These are phyloP conservation scores for Penicillium chermesinum DNA, from an alignment of 495 filamentous ascomycete species.

Conservation along the genomic window DNA sequence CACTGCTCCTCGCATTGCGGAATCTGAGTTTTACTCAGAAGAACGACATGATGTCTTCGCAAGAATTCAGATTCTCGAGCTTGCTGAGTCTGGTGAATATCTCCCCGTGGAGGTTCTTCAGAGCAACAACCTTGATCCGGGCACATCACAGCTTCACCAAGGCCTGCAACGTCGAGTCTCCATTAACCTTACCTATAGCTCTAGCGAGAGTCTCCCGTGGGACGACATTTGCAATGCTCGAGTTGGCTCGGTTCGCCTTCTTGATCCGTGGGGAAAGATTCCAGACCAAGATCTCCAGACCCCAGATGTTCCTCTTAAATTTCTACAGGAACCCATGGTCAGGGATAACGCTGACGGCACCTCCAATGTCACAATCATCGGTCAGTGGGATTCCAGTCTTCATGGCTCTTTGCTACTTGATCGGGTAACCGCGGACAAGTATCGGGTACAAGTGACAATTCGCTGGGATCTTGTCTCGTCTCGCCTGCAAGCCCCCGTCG, in stretches of 20 bases:
- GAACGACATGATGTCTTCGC: slow-evolving; percentile 93
- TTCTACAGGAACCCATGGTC: slow-evolving; percentile 67
- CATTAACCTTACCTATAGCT: slow-evolving; percentile 82
- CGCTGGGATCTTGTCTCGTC: slow-evolving; percentile 76
- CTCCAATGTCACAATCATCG: slow-evolving; percentile 74
- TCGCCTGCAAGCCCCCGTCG: slow-evolving; percentile 75
- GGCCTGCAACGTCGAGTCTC: slow-evolving; percentile 86
- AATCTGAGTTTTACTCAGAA: slow-evolving; percentile 86
- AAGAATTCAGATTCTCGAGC: slow-evolving; percentile 78
- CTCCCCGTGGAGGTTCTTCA: slow-evolving; percentile 89
- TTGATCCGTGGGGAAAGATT: slow-evolving; percentile 79
- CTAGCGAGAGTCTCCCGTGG: slow-evolving; percentile 82
- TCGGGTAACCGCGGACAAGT: slow-evolving; percentile 82
- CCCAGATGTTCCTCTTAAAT: slow-evolving; percentile 70
- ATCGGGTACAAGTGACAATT: slow-evolving; percentile 82
- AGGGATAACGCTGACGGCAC: slow-evolving; percentile 86
- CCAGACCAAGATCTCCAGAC: slow-evolving; percentile 67
- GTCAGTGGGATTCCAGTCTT: slow-evolving; percentile 94
- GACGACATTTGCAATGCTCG: slow-evolving; percentile 68
- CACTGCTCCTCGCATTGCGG: slow-evolving; percentile 71
- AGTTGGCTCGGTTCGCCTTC: slow-evolving; percentile 71
- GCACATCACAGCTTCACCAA: slow-evolving; percentile 91
- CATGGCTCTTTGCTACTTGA: slow-evolving; percentile 88
- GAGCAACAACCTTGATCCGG: slow-evolving; percentile 70
- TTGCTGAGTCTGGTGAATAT: slow-evolving; percentile 87